Conservation (phyloP, 768 basidiomycete species). For the Hypholoma fasciculare region DNA sequence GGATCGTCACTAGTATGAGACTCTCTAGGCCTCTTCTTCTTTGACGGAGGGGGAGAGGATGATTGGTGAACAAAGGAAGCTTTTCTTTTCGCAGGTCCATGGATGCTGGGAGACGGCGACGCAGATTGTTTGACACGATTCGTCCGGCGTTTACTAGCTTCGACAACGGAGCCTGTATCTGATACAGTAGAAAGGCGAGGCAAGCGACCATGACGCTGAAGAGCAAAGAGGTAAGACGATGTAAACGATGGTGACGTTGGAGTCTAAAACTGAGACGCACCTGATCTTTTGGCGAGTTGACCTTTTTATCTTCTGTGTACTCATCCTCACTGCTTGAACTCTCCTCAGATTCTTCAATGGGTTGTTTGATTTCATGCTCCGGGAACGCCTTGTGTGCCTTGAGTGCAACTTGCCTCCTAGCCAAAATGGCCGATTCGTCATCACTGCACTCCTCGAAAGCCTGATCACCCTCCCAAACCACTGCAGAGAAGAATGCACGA, state of each 20-base stretch:
- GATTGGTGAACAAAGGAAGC: constrained; percentile 30
- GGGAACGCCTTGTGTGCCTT: constrained; percentile 22
- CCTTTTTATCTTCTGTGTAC: constrained; percentile 52
- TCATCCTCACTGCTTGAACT: constrained; percentile 68
- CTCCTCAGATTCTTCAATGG: constrained; percentile 46
- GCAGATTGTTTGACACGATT: constrained; percentile 27
- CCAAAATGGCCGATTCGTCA: constrained; percentile 22
- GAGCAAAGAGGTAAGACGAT: not conserved
- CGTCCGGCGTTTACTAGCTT: constrained; percentile 28
- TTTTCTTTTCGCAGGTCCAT: constrained; percentile 54
- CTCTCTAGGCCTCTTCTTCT: constrained; percentile 20
- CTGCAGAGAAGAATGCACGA: constrained; percentile 34
- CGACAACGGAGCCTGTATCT: constrained; percentile 46
- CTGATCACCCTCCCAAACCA: constrained; percentile 72
- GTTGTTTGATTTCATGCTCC: constrained; percentile 9
- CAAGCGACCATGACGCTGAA: constrained; percentile 38
- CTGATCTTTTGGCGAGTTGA: constrained; percentile 33
- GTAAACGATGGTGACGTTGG: not conserved
- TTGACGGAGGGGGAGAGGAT: constrained; percentile 19
- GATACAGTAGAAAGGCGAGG: constrained; percentile 30
- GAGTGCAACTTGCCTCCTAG: constrained; percentile 31
- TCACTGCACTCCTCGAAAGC: constrained; percentile 48
- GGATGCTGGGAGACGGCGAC: constrained; percentile 30
- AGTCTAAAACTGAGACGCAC: constrained; percentile 34
- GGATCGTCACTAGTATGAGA: constrained; percentile 56